These are phyloP conservation scores for Dalbergia oliveri DNA, from an alignment of 306 rosid species.

Conservation along the genomic window DNA sequence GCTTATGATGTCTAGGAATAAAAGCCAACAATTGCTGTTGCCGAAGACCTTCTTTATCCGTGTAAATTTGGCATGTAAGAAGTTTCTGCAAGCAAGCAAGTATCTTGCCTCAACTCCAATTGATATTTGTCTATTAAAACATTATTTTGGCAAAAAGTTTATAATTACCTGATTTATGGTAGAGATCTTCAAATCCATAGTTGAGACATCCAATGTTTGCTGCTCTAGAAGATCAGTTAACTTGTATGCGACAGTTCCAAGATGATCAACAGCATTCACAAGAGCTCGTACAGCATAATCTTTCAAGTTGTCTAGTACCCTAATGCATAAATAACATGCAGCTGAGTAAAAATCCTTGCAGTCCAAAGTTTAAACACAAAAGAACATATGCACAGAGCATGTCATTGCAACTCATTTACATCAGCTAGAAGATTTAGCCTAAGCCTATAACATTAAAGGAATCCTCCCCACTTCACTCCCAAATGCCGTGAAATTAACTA, in stretches of 20 bases:
- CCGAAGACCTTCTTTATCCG: conserved; percentile 85
- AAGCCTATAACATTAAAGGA: conserved; percentile 4
- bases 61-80: conserved; percentile 80
- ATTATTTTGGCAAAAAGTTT: conserved; percentile 1
- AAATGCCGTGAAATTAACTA: neutral
- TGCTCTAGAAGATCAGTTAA: conserved; percentile 93
- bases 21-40: conserved; percentile 91
- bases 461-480: neutral
- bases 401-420: conserved; percentile 15
- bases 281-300: conserved; percentile 94
- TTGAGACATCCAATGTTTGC: conserved; percentile 79
- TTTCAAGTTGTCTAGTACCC: conserved; percentile 95
- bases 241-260: conserved; percentile 98
- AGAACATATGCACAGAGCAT: conserved; percentile 19
- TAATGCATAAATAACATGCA: conserved; percentile 41
- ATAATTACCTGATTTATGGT: conserved; percentile 80
- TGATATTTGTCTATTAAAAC: conserved; percentile 34
- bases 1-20: conserved; percentile 97
- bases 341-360: conserved; percentile 11
- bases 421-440: conserved; percentile 1
- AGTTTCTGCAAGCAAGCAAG: conserved; percentile 69
- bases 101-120: conserved; percentile 42
- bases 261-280: conserved; percentile 98
- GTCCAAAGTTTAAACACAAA: conserved; percentile 45
- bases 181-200: conserved; percentile 78